Base-by-base conservation (phyloP, 2,329 filamentous ascomycete genomes). In the Hysterium pulicare region DNA sequence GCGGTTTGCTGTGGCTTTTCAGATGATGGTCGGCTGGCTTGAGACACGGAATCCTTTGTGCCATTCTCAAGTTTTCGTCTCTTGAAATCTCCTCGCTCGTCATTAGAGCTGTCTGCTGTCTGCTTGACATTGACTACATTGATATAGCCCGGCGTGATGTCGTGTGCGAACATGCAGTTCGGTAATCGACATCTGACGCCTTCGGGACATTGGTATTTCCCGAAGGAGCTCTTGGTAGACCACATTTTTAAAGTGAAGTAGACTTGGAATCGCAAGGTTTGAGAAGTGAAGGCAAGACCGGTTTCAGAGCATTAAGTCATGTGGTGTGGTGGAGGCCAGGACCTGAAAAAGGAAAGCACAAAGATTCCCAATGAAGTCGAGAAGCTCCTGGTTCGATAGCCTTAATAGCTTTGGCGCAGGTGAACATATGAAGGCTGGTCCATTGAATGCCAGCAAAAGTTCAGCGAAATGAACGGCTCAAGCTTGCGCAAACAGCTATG, bases 121-220 rank as follows among this genome's bases (percentile, higher is more conserved):
- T 21, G 32, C 33, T 30, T 46, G 40, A 26, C 45, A 8, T 30
- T 35, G 16, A 9, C 34, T 9, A 16, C n/a, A 41, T 6, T 42
- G 15, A 22, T 34, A 8, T 3, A 3, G 16, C 8, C 16, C 16
- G 28, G 16, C 13, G 13, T 8, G 28, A 16, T 31, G 41, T 72
- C 59, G 61, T 84, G 81, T 10, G 66, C 70, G 62, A 83, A 84
- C 16, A 83, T 73, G 64, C 81, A 84, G 48, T 73, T 72, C 11
- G 75, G 66, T 10, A 83, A 64, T 22, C 61, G 54, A 61, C 81
- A 84, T 15, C 48, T 45, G 20, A 62, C 34, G 40, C 70, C 71
- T 47, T 72, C 67, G 7, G 80, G 80, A 58, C 80, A 84, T 21
- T 67, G 13, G 28, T 41, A 35, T 21, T 33, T 26, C 7, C 13